These are phyloP conservation scores for Zymoseptoria ardabiliae DNA, from an alignment of 2,329 filamentous ascomycete genomes.

Conservation along the genomic window DNA sequence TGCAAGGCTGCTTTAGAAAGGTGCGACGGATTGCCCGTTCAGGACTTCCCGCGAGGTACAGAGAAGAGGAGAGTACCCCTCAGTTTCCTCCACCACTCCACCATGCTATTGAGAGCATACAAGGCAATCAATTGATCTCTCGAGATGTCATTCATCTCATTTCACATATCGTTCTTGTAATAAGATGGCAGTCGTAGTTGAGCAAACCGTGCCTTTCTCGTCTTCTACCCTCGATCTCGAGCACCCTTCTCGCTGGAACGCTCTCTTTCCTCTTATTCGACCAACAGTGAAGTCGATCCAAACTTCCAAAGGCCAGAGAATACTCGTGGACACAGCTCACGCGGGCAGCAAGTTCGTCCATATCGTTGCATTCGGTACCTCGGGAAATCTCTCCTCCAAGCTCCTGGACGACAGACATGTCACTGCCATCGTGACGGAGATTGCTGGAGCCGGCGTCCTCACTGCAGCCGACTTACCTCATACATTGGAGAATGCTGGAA, in stretches of 20 bases:
- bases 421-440: slow-evolving; percentile 26
- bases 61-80: not conserved
- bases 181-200: slow-evolving; percentile 30
- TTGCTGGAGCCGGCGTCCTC: slow-evolving; percentile 19
- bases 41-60: not conserved
- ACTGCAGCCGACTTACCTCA: slow-evolving; percentile 25
- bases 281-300: slow-evolving; percentile 23
- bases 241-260: slow-evolving; percentile 28
- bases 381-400: slow-evolving; percentile 30
- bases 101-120: not conserved
- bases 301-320: slow-evolving; percentile 23
- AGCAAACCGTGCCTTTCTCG: slow-evolving; percentile 30
- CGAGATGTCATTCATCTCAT: not conserved
- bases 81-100: not conserved
- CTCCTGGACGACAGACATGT: slow-evolving; percentile 28
- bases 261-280: slow-evolving; percentile 29
- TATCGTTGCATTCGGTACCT: slow-evolving; percentile 23
- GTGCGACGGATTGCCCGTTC: not conserved
- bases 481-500: slow-evolving; percentile 20
- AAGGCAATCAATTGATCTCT: not conserved
- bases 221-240: slow-evolving; percentile 23
- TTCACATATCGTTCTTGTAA: not conserved
- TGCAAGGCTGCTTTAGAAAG: not conserved
- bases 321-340: slow-evolving; percentile 27
- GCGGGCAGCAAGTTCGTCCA: slow-evolving; percentile 21